Base-by-base conservation (phyloP, 2,329 filamentous ascomycete species). In the Diaporthe vaccinii region DNA sequence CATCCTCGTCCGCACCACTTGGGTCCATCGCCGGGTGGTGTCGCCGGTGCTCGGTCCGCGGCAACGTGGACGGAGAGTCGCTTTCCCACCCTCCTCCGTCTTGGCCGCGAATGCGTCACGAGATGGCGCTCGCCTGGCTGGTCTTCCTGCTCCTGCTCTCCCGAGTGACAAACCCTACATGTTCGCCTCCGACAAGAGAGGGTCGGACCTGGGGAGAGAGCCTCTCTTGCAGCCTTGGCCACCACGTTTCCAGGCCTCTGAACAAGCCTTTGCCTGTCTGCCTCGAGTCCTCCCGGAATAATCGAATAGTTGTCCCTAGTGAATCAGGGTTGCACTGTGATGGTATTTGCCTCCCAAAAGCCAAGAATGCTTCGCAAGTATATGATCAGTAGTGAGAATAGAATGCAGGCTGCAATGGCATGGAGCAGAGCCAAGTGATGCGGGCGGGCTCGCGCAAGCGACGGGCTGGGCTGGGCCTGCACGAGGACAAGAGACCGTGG, bases 81-180 rank as follows among this genome's bases (percentile, higher is more conserved):
- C 22, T 46, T 44, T 31, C n/a, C 57, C 70, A n/a, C 58, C 70
- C 58, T 51, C 59, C 70, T 61, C 59, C 70, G 70, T 62, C n/a
- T 53, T 53, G 70, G 57, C 70, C 34, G 46, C 59, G 57, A 41
- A n/a, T 17, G 36, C 58, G 31, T 59, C 57, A 46, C 57, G 36
- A 41, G 25, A 72, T 62, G 57, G 46, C 57, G 70, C 70, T 62
- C 49, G 34, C 41, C 70, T 73, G 57, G 46, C 41, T 61, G 46
- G 12, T 65, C 49, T 65, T 59, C 28, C 67, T 53, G 55, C 74
- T 65, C 72, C 69, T 72, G 68, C 68, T 49, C 41, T 71, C 28
- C 36, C 22, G 58, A 55, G 44, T 49, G 41, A 49, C 59, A 73
- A 73, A 75, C 65, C 73, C 73, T 72, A 74, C 73, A 75, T 74